Conservation (phyloP, 495 filamentous ascomycete species). For the Penicillium diatomitis region DNA sequence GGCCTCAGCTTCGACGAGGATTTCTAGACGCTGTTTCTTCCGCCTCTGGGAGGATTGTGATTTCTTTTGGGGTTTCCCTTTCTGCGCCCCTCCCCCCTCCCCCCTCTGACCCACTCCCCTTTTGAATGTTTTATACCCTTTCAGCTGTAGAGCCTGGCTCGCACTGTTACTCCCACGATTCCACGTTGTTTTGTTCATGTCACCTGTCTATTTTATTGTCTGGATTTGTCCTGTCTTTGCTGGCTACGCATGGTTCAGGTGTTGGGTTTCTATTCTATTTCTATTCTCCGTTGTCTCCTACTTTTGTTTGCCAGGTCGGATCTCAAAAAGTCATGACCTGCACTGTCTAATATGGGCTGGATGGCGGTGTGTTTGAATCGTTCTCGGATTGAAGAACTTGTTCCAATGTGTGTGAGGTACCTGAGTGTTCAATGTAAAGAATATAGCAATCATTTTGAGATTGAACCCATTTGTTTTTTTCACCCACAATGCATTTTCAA, state of each 20-base stretch:
- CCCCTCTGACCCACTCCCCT: conserved; percentile 17
- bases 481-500: too few relatives aligned
- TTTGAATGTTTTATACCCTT: conserved; percentile 23
- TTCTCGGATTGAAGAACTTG: conserved; percentile 17
- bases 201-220: conserved; percentile 12
- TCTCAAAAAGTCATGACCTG: conserved; percentile 5
- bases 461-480: too few relatives aligned
- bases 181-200: conserved; percentile 11
- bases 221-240: conserved; percentile 22
- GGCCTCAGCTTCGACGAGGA: conserved; percentile 95
- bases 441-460: too few relatives aligned
- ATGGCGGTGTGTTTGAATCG: conserved; percentile 21
- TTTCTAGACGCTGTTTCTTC: conserved; percentile 53
- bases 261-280: conserved; percentile 22
- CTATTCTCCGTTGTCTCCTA: not conserved
- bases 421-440: too few relatives aligned
- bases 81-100: conserved; percentile 1
- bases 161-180: conserved; percentile 15
- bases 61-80: not conserved
- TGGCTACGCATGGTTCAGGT: conserved; percentile 35
- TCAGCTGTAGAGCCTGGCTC: conserved; percentile 4
- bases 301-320: conserved; percentile 7
- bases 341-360: conserved; percentile 17
- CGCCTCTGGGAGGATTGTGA: too few relatives aligned
- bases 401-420: not conserved